These are phyloP conservation scores for Paramecium primaurelia DNA, from an alignment of 73 alveolate species.

Conservation along the genomic window DNA sequence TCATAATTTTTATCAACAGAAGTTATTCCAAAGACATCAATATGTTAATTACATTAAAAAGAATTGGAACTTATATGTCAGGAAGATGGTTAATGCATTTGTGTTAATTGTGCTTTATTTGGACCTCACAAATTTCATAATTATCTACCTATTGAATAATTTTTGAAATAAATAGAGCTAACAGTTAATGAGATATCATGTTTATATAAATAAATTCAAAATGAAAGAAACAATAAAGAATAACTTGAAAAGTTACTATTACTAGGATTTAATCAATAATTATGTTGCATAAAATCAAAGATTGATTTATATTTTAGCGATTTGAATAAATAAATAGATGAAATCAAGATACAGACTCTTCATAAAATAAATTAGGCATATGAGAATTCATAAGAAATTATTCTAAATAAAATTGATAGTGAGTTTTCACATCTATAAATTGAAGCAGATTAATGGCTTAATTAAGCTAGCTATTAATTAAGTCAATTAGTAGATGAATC, in stretches of 20 bases:
- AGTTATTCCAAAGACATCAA: neutral
- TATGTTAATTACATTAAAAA: slow-evolving; percentile 44
- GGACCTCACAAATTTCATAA: slow-evolving; percentile 85
- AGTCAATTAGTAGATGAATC: too few relatives aligned
- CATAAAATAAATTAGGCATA: too few relatives aligned
- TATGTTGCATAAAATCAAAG: neutral
- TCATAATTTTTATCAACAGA: neutral
- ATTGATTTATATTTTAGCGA: too few relatives aligned
- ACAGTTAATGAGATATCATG: slow-evolving; percentile 44
- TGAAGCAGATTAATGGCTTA: too few relatives aligned
- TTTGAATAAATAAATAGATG: too few relatives aligned
- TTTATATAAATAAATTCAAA: neutral
- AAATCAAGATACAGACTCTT: too few relatives aligned
- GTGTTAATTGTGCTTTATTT: slow-evolving; percentile 85
- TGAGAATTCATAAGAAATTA: too few relatives aligned
- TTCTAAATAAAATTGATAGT: too few relatives aligned
- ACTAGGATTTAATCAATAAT: neutral
- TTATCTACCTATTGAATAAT: slow-evolving; percentile 66
- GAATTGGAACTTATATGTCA: slow-evolving; percentile 77
- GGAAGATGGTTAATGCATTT: slow-evolving; percentile 78
- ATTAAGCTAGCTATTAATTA: too few relatives aligned
- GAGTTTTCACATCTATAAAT: too few relatives aligned
- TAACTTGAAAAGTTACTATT: neutral
- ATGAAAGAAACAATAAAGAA: neutral
- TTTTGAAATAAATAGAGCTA: slow-evolving; percentile 69